Evolutionary conservation across 1,284 basidiomycete species (phyloP).

Genomic region (Lentinus polychrous): DNA sequence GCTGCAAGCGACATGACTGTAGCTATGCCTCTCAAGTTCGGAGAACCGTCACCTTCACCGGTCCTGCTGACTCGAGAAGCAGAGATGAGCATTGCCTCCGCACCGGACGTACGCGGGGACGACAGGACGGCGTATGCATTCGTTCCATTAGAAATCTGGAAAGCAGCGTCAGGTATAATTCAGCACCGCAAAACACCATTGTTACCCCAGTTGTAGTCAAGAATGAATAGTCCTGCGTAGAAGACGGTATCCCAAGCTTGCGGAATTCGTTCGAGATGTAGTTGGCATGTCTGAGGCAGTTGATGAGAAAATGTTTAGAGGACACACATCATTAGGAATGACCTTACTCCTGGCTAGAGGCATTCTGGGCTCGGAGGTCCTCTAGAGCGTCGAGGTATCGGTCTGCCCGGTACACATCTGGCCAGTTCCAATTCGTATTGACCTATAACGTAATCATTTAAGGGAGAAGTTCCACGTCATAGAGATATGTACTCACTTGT

Average conservation of each 20-base stretch:
- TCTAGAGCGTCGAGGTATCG: slow-evolving; percentile 66
- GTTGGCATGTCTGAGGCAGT: slow-evolving; percentile 55
- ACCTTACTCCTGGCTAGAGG: slow-evolving; percentile 65
- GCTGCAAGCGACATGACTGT: slow-evolving; percentile 77
- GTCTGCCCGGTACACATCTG: slow-evolving; percentile 81
- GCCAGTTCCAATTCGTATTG: slow-evolving; percentile 84
- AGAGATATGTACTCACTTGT: slow-evolving; percentile 47
- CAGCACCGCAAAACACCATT: slow-evolving; percentile 2
- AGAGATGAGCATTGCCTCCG: slow-evolving; percentile 85
- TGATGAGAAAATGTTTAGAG: slow-evolving; percentile 5
- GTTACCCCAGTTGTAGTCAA: slow-evolving; percentile 39
- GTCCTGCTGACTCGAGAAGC: slow-evolving; percentile 80
- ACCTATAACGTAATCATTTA: slow-evolving; percentile 43
- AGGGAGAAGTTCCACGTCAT: not conserved
- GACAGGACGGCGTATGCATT: slow-evolving; percentile 82
- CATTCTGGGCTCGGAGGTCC: slow-evolving; percentile 52
- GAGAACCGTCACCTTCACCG: slow-evolving; percentile 45
- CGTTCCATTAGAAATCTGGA: slow-evolving; percentile 45
- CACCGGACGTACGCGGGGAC: slow-evolving; percentile 83
- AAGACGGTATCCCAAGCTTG: slow-evolving; percentile 62
- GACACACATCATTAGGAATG: slow-evolving; percentile 1
- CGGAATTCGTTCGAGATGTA: slow-evolving; percentile 55
- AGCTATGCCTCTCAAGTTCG: slow-evolving; percentile 86
- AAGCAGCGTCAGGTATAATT: slow-evolving; percentile 17
- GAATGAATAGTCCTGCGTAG: slow-evolving; percentile 66